A percentile compares a stretch with the other conserved stretches of the same genome.
phyloP scores from a whole-genome alignment of 768 basidiomycete genomes.

The Rhodotorula toruloides region DNA sequence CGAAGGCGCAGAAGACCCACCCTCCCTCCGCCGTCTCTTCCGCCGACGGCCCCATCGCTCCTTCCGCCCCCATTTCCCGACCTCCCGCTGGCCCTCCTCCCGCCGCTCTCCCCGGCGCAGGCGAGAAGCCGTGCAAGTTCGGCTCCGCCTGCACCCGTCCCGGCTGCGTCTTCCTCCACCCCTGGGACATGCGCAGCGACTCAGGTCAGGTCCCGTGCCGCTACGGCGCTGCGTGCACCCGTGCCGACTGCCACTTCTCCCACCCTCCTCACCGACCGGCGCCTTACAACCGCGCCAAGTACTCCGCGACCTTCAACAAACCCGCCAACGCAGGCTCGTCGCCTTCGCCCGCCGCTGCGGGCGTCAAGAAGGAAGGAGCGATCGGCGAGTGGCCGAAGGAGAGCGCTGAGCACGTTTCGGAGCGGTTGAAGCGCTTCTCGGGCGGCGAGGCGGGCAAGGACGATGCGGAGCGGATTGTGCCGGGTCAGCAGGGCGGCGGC shows the following conservation, averaged over 20 bases:
- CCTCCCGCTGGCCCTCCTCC: slow-evolving; percentile 13
- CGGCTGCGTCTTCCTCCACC: slow-evolving; percentile 64
- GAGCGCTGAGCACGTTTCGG: slow-evolving; percentile 29
- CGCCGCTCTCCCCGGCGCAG: slow-evolving; percentile 19
- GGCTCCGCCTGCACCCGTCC: slow-evolving; percentile 66
- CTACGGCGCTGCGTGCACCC: slow-evolving; percentile 79
- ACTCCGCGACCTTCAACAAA: slow-evolving; percentile 32
- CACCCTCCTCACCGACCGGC: slow-evolving; percentile 59
- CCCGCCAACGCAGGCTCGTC: slow-evolving; percentile 3
- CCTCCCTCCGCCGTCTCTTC: slow-evolving; percentile 7
- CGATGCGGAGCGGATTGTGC: slow-evolving; percentile 33
- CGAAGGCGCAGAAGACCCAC: slow-evolving; percentile 37
- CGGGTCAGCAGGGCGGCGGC: slow-evolving; percentile 15
- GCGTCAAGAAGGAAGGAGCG: neutral
- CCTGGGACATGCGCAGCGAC: slow-evolving; percentile 48
- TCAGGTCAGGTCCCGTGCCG: slow-evolving; percentile 56
- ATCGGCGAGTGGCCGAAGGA: slow-evolving; percentile 34
- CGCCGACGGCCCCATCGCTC: slow-evolving; percentile 1
- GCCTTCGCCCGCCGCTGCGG: neutral
- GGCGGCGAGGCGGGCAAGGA: neutral
- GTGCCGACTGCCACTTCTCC: slow-evolving; percentile 75
- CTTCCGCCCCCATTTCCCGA: neutral
- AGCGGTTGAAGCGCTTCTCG: slow-evolving; percentile 34
- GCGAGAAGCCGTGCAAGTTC: slow-evolving; percentile 49
- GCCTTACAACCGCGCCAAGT: slow-evolving; percentile 17